phyloP scores from a whole-genome alignment of 108 stramenopile genomes.

The Mayamaea pseudoterrestris region DNA sequence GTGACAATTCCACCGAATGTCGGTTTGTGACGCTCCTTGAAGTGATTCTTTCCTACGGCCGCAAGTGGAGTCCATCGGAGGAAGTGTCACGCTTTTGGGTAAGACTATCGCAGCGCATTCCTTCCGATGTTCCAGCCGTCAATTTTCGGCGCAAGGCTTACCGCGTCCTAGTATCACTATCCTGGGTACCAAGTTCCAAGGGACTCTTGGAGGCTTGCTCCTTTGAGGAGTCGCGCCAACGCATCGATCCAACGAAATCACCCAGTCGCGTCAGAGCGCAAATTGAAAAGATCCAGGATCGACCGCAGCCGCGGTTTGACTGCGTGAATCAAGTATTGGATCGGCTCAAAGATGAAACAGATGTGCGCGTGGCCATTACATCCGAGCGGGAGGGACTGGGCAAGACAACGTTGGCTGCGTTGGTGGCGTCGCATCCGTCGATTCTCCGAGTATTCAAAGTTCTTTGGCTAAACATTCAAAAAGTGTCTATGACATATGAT shows the following conservation, averaged over 20 bases:
- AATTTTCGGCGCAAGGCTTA: slow-evolving; percentile 26
- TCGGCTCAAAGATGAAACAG: slow-evolving; percentile 14
- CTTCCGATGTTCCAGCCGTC: slow-evolving; percentile 1
- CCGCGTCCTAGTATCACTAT: slow-evolving; percentile 19
- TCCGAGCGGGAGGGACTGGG: slow-evolving; percentile 18
- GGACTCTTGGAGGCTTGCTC: slow-evolving; percentile 15
- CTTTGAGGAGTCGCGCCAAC: slow-evolving; percentile 3
- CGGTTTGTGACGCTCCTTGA: slow-evolving; percentile 26
- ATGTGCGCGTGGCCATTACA: slow-evolving; percentile 1
- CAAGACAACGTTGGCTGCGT: slow-evolving; percentile 45
- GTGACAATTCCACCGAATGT: slow-evolving; percentile 15
- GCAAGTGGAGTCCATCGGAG: slow-evolving; percentile 9
- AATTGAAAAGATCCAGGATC: neutral
- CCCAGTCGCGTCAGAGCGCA: neutral
- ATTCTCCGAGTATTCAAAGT: slow-evolving; percentile 12
- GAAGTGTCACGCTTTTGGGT: slow-evolving; percentile 10
- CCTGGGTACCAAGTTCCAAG: slow-evolving; percentile 16
- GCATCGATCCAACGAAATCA: neutral
- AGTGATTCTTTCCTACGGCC: slow-evolving; percentile 17
- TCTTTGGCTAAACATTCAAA: slow-evolving; percentile 14
- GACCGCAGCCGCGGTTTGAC: slow-evolving; percentile 13
- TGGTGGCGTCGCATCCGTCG: slow-evolving; percentile 19
- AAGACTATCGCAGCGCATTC: slow-evolving; percentile 8
- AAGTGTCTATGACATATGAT: neutral
- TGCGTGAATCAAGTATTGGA: slow-evolving; percentile 20